phyloP scores from a whole-genome alignment of 2,329 filamentous ascomycete genomes.

The Colletotrichum melonis region DNA sequence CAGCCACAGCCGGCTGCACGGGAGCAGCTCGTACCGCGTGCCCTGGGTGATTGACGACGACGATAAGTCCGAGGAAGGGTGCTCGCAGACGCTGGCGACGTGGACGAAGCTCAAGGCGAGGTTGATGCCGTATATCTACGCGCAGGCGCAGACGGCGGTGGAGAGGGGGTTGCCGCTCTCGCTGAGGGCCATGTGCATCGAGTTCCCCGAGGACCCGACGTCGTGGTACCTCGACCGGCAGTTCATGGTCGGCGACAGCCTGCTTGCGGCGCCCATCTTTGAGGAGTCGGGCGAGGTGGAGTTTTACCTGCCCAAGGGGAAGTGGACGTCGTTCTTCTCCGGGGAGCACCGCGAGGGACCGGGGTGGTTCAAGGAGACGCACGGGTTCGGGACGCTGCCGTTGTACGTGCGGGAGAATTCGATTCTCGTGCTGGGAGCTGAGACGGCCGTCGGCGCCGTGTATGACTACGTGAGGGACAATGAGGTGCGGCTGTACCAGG shows the following conservation, averaged over 20 bases:
- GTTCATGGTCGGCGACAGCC: constrained; percentile 76
- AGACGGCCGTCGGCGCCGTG: constrained; percentile 51
- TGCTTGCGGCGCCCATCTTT: constrained; percentile 75
- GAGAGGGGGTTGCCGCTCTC: constrained; percentile 68
- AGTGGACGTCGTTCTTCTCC: constrained; percentile 61
- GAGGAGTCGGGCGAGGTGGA: constrained; percentile 71
- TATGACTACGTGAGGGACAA: constrained; percentile 60
- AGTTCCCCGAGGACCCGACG: constrained; percentile 78
- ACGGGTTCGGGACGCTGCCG: constrained; percentile 68
- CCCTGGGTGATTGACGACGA: constrained; percentile 79
- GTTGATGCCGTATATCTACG: constrained; percentile 64
- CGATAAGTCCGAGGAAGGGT: constrained; percentile 65
- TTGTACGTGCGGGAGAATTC: constrained; percentile 68
- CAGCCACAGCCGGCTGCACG: constrained; percentile 77
- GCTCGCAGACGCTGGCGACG: constrained; percentile 58
- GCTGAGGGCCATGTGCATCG: constrained; percentile 74
- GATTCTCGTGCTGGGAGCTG: constrained; percentile 57
- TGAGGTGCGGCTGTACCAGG: constrained; percentile 60
- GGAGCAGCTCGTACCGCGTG: constrained; percentile 77
- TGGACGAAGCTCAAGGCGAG: constrained; percentile 63
- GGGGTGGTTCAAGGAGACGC: constrained; percentile 70
- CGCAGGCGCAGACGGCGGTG: constrained; percentile 54
- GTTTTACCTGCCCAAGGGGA: constrained; percentile 69
- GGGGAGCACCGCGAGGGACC: constrained; percentile 61
- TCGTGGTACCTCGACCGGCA: constrained; percentile 76